Conservation (phyloP, 2,329 filamentous ascomycete genomes). For the Nigrospora oryzae region DNA sequence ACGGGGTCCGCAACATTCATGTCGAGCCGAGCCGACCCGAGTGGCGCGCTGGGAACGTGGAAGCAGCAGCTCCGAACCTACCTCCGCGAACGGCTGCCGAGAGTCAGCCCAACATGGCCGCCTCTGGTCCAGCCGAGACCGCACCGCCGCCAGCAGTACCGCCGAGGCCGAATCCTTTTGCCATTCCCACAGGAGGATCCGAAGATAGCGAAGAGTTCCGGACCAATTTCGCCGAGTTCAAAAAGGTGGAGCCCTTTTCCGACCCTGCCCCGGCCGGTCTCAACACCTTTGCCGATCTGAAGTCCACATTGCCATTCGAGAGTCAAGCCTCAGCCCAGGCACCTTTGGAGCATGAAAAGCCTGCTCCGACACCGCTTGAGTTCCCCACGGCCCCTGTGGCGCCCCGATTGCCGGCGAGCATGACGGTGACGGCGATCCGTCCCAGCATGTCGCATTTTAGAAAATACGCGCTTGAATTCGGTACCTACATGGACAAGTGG, state of each 20-base stretch:
- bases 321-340: conserved; percentile 37
- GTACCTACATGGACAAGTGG: conserved; percentile 44
- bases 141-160: no score
- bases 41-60: conserved; percentile 45
- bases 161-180: conserved; percentile 10
- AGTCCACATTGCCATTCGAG: conserved; percentile 48
- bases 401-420: conserved; percentile 35
- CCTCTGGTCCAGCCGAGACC: conserved; percentile 1
- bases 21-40: conserved; percentile 52
- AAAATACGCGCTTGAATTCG: conserved; percentile 45
- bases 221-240: conserved; percentile 45
- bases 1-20: conserved; percentile 41
- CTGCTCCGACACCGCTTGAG: conserved; percentile 23
- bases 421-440: conserved; percentile 33
- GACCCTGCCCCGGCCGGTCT: conserved; percentile 36
- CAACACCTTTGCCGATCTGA: conserved; percentile 45
- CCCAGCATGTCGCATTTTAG: conserved; percentile 34
- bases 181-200: conserved; percentile 35
- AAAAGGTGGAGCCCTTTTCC: conserved; percentile 46
- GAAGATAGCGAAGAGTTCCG: conserved; percentile 48
- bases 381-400: conserved; percentile 42
- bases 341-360: conserved; percentile 24
- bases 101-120: conserved; percentile 13
- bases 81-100: conserved; percentile 9
- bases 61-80: conserved; percentile 14